Percentiles rank a stretch among this genome's conserved stretches.
Evolutionary conservation across 2,329 filamentous ascomycete species (phyloP).

Genomic region (Chalaropsis ovoidea): DNA sequence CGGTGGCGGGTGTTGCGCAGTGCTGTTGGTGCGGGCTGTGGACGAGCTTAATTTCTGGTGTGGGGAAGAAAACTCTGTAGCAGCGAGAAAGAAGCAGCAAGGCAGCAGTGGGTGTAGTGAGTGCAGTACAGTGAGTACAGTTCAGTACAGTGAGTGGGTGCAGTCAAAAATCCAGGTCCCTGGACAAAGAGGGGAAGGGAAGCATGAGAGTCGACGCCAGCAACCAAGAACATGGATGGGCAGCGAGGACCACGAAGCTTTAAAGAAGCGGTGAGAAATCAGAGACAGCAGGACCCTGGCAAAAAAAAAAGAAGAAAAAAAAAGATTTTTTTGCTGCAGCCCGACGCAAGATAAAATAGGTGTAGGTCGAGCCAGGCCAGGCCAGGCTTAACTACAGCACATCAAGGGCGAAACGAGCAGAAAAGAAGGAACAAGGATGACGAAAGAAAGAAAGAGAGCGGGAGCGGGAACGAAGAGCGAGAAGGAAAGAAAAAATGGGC

Average conservation of each 20-base stretch:
- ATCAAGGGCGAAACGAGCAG: not conserved
- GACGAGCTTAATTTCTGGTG: not conserved
- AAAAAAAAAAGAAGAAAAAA: conserved; percentile 17
- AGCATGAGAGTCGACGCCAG: conserved; percentile 10
- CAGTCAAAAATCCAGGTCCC: not conserved
- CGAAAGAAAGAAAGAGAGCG: not conserved
- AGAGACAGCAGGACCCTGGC: conserved; percentile 19
- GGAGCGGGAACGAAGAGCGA: not conserved
- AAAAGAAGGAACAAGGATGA: not conserved
- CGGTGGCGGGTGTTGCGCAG: conserved; percentile 7
- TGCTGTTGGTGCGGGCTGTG: not conserved
- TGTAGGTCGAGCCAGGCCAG: not conserved
- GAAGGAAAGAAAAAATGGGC: not conserved
- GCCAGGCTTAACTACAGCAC: not conserved
- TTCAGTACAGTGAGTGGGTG: not conserved
- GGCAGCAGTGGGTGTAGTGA: no score
- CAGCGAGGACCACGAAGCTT: conserved; percentile 20
- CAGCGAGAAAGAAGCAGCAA: no score
- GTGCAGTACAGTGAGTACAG: not conserved
- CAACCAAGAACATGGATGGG: conserved; percentile 13
- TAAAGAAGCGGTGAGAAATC: conserved; percentile 24
- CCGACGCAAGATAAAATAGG: not conserved
- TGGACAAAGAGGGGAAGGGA: conserved; percentile 20
- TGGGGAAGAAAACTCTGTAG: not conserved
- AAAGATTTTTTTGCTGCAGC: not conserved